Evolutionary conservation across 331 rosid genomes (phyloP).

Genomic region (Malus hybrid): DNA sequence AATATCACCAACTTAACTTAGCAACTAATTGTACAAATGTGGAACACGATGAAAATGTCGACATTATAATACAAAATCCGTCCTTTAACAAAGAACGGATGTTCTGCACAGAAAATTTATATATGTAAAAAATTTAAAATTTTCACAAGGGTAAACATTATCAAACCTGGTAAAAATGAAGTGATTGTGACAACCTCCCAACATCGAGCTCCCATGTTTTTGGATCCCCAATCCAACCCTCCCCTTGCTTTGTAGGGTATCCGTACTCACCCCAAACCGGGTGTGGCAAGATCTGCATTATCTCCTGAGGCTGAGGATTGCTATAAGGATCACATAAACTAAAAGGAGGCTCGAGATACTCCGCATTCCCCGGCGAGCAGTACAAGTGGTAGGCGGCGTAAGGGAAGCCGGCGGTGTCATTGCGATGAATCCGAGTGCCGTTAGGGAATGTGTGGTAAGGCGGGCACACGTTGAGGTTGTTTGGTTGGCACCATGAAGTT

Average conservation of each 20-base stretch:
- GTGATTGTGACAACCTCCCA: conserved; percentile 36
- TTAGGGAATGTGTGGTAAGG: conserved; percentile 36
- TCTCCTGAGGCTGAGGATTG: conserved; percentile 52
- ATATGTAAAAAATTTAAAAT: no score
- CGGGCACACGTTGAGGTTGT: conserved; percentile 32
- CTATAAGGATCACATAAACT: conserved; percentile 47
- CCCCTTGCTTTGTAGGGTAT: conserved; percentile 37
- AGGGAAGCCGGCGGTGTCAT: conserved; percentile 44
- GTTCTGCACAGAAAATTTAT: no score
- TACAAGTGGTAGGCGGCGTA: conserved; percentile 43
- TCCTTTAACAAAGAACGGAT: no score
- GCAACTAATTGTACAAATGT: not conserved
- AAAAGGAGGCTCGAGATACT: conserved; percentile 29
- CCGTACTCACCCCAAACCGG: conserved; percentile 49
- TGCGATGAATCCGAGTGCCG: conserved; percentile 31
- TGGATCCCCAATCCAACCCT: conserved; percentile 51
- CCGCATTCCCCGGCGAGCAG: conserved; percentile 42
- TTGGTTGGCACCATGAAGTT: conserved; percentile 17
- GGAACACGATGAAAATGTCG: no score
- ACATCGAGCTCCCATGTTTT: conserved; percentile 55
- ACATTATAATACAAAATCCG: no score
- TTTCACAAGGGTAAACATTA: not conserved
- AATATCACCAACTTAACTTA: not conserved
- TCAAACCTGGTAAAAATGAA: conserved; percentile 46
- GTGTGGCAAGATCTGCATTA: conserved; percentile 49